Evolutionary conservation across 2,329 filamentous ascomycete species (phyloP).

Genomic region (Fusarium dlaminii): DNA sequence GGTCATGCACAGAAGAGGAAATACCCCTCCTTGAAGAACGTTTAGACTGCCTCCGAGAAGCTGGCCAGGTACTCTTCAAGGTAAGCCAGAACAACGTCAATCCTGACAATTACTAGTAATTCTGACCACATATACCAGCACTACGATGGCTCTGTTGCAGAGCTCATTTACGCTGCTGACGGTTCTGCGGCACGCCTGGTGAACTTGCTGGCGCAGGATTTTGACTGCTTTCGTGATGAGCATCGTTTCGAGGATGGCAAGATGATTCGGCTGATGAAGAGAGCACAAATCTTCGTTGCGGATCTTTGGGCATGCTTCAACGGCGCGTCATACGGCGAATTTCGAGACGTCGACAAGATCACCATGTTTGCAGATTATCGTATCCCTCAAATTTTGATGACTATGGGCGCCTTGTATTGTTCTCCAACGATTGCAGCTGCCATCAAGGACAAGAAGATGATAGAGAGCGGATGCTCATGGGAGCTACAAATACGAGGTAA

Average conservation of each 20-base stretch:
- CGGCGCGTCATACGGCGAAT: constrained; percentile 79
- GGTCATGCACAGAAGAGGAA: constrained; percentile 84
- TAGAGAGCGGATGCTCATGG: constrained; percentile 78
- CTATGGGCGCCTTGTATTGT: constrained; percentile 83
- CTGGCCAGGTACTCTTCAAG: constrained; percentile 80
- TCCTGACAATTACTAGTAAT: too few relatives aligned
- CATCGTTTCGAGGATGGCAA: constrained; percentile 76
- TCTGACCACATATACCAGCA: constrained; percentile 58
- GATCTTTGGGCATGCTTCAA: constrained; percentile 97
- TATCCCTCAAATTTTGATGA: constrained; percentile 90
- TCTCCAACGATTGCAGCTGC: constrained; percentile 80
- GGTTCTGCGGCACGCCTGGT: constrained; percentile 86
- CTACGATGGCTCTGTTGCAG: constrained; percentile 78
- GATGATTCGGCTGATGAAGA: constrained; percentile 85
- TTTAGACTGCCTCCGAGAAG: constrained; percentile 82
- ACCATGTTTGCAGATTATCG: constrained; percentile 99
- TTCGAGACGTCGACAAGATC: constrained; percentile 91
- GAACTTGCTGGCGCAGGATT: constrained; percentile 83
- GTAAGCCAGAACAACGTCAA: constrained; percentile 55
- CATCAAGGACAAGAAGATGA: constrained; percentile 70
- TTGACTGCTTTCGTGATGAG: constrained; percentile 87
- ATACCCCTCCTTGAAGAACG: constrained; percentile 87
- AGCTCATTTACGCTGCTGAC: constrained; percentile 77
- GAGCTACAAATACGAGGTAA: constrained; percentile 87
- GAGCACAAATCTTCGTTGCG: constrained; percentile 94